Evolutionary conservation across 179 eudicot genomes (phyloP), one percentile per base, ranked within the genome.

Genomic region (Silene noctiflora): DNA sequence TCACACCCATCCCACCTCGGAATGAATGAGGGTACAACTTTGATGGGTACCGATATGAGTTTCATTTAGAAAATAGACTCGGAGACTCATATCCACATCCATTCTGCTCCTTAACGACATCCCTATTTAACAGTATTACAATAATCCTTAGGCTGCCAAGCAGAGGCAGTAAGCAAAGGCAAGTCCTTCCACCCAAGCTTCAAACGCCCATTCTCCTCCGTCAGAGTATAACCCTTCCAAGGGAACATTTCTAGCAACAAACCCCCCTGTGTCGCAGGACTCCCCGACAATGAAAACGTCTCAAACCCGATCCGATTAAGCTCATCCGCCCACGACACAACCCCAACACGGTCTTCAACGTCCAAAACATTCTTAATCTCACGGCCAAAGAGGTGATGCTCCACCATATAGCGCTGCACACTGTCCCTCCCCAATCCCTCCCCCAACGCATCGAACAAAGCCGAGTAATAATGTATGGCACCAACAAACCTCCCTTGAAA

Each of bases 111-210:
- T 7, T 39, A 39, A 39, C 2, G 46, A 7, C 11, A 39, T 39
- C 46, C 46, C 46, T 7, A 39, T 7, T 39, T 39, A 39, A 0
- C 58, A 24, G 31, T 19, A 73, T 35, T 33, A 22, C 55, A 22
- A 62, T 72, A 75, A 75, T 75, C 75, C 58, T 75, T 62, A 31
- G 81, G 86, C 48, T 85, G 79, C 90, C 89, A 87, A 60, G 91
- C 87, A 10, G 89, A 84, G 42, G 91, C 91, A 61, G 89, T 88
- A 67, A 88, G 80, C 78, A 88, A 67, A 0, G 87, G 76, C 75
- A 86, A 77, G 61, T 81, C 88, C 77, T 88, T 86, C 89, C 89
- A 88, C 4, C 91, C 91, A 33, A 88, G 77, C 80, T 82, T 88
- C 81, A 88, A 76, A 33, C 84, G 65, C 63, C 91, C 88, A 67